Percentiles rank a stretch among this genome's conserved stretches.
Evolutionary conservation across 345 rosid genomes (phyloP).

Genomic region (Noccaea bulbosa): DNA sequence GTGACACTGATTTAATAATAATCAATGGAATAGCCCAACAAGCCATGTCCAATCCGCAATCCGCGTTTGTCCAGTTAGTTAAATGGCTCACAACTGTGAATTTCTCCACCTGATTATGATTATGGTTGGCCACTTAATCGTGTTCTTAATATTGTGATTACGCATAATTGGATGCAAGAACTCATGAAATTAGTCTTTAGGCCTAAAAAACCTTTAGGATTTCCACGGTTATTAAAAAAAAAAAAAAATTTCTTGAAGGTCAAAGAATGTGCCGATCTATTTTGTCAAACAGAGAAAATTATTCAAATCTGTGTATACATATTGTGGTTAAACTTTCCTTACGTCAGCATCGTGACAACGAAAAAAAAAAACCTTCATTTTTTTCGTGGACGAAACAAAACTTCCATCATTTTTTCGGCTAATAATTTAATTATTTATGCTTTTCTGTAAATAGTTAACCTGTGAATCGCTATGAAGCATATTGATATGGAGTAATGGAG

Average conservation of each 20-base stretch:
- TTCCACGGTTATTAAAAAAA: too few relatives aligned
- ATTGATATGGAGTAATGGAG: not conserved
- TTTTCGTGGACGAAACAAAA: too few relatives aligned
- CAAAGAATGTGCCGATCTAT: conserved; percentile 19
- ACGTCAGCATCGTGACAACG: not conserved
- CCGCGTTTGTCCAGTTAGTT: too few relatives aligned
- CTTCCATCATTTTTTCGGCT: too few relatives aligned
- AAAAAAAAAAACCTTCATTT: not conserved
- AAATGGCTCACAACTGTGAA: too few relatives aligned
- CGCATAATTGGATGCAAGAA: too few relatives aligned
- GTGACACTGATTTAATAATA: not conserved
- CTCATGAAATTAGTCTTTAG: too few relatives aligned
- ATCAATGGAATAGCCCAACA: conserved; percentile 4
- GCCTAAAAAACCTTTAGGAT: too few relatives aligned
- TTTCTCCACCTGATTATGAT: too few relatives aligned
- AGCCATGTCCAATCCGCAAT: not conserved
- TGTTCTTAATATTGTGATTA: too few relatives aligned
- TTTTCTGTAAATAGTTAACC: not conserved
- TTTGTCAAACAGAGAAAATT: not conserved
- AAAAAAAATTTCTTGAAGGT: not conserved
- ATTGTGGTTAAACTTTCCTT: not conserved
- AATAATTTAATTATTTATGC: not conserved
- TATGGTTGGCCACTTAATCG: too few relatives aligned
- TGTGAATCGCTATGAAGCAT: not conserved
- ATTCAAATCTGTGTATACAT: not conserved